Evolutionary conservation across 306 rosid species (phyloP), one percentile per base, ranked within the genome.

Genomic region (Malus orientalis): DNA sequence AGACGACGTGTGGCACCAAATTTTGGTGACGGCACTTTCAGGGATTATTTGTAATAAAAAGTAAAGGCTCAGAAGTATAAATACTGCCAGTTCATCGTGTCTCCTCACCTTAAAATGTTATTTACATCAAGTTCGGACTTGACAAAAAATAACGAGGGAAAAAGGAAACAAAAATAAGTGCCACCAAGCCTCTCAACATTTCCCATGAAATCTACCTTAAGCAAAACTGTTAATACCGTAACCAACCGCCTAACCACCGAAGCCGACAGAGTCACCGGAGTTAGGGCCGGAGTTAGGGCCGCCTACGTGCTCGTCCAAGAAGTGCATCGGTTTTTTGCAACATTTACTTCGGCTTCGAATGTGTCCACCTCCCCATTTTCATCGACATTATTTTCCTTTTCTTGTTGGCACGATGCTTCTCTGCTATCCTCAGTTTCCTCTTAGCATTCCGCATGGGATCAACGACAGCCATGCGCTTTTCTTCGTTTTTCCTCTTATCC

Each of bases 401-500:
- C 79, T 95, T 95, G 85, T 88, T 79, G 78, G 85, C 96, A 13
- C 95, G 91, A 76, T 90, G 84, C 80, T 92, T 95, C 23, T 91
- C 93, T 3, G 96, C 80, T 16, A 87, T 72, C 75, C 83, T 90
- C 76, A 86, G 23, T 82, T 92, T 95, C 78, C 97, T 81, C 83
- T 92, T 90, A 23, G 97, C 95, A 67, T 90, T 88, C 59, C 89
- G 89, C 91, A 80, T 78, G 0, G 98, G 96, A 85, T 95, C 84
- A 33, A 83, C 77, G 36, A 90, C 98, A 32, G 98, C 98, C 97
- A 95, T 85, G 55, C 84, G 80, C 81, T 95, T 92, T 81, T 87
- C 93, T 81, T 85, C 93, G 36, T 82, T 89, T 76, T 86, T 95
- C 87, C 93, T 92, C 89, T 89, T 86, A 62, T 86, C 91, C 84